A percentile compares a stretch with the other conserved stretches of the same genome.
Evolutionary conservation across 148 eudicot genomes (phyloP).

Genomic region (Rhododendron kiyosumense): DNA sequence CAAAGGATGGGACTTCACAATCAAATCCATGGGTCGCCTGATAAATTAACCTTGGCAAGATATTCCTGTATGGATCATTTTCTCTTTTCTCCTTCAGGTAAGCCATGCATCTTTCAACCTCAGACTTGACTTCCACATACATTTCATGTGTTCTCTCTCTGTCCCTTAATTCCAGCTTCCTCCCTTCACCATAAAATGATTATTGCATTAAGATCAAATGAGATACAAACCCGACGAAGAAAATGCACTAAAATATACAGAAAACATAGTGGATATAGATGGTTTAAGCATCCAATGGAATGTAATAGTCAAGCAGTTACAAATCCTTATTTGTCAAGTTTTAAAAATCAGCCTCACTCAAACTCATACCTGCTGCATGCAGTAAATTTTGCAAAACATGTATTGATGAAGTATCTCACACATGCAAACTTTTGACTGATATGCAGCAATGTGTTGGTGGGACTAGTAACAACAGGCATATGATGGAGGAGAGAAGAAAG

Average conservation of each 20-base stretch:
- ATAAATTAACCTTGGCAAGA: slow-evolving; percentile 42
- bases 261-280: neutral
- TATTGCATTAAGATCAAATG: neutral
- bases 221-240: neutral
- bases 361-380: neutral
- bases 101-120: slow-evolving; percentile 61
- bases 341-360: neutral
- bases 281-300: neutral
- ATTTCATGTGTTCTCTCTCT: slow-evolving; percentile 48
- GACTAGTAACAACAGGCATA: neutral
- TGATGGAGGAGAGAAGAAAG: neutral
- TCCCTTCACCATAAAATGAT: slow-evolving; percentile 29
- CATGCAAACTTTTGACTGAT: neutral
- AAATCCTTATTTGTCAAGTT: neutral
- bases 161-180: slow-evolving; percentile 46
- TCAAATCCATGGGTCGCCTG: slow-evolving; percentile 50
- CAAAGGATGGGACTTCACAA: slow-evolving; percentile 64
- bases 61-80: slow-evolving; percentile 58
- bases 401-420: neutral
- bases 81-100: slow-evolving; percentile 68
- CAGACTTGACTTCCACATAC: slow-evolving; percentile 55
- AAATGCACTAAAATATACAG: neutral
- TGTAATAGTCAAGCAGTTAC: neutral
- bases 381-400: neutral
- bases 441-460: neutral